These are phyloP conservation scores for Fusarium subglutinans DNA, from an alignment of 2,329 filamentous ascomycete species.

Conservation along the genomic window DNA sequence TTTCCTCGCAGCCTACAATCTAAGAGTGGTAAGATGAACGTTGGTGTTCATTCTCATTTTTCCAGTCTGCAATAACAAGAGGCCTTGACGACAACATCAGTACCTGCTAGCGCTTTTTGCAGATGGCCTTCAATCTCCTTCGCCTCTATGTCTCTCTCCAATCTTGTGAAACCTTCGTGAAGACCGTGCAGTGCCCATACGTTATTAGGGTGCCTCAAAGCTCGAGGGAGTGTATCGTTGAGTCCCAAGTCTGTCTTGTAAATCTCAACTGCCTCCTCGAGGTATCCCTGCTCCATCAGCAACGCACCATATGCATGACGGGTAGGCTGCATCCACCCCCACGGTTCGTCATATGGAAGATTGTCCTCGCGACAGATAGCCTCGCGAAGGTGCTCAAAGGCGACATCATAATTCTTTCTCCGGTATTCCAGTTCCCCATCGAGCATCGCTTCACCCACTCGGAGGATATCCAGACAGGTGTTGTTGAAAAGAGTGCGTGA, in stretches of 20 bases:
- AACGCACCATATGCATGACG: slow-evolving; percentile 77
- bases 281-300: slow-evolving; percentile 71
- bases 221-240: slow-evolving; percentile 67
- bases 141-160: slow-evolving; percentile 56
- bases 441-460: slow-evolving; percentile 72
- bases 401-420: slow-evolving; percentile 62
- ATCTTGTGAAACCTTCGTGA: slow-evolving; percentile 71
- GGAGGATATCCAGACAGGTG: slow-evolving; percentile 64
- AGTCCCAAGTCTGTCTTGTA: slow-evolving; percentile 71
- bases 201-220: slow-evolving; percentile 75
- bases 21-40: rapidly evolving
- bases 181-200: slow-evolving; percentile 80
- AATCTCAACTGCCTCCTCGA: slow-evolving; percentile 63
- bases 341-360: slow-evolving; percentile 77
- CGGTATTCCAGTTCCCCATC: slow-evolving; percentile 80
- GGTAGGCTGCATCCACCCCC: slow-evolving; percentile 82
- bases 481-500: slow-evolving; percentile 63
- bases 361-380: slow-evolving; percentile 69
- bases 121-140: neutral
- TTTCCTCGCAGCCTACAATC: neutral
- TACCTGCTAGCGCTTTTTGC: neutral
- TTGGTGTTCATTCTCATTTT: neutral
- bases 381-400: slow-evolving; percentile 67
- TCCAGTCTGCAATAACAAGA: slow-evolving; percentile 21
- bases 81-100: slow-evolving; percentile 6